Percentiles rank a stretch among this genome's conserved stretches.
These are phyloP conservation scores for Acanthamoeba lenticulata DNA, from an alignment of 208 protist species.

Conservation along the genomic window DNA sequence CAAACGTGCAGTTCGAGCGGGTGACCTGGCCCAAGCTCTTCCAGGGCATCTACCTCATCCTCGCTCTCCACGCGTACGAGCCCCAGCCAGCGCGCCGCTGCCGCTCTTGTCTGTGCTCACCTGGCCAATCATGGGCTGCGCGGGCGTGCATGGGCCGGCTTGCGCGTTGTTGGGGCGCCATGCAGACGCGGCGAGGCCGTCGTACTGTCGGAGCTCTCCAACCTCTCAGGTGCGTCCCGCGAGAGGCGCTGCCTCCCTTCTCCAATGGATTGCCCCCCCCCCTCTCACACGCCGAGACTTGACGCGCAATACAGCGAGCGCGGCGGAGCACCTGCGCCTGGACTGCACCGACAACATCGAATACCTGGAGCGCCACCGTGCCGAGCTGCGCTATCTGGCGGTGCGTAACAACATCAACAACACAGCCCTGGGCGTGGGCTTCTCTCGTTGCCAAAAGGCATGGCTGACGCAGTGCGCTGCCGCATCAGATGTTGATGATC, in stretches of 20 bases:
- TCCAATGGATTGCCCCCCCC: no score
- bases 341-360: conserved; percentile 1
- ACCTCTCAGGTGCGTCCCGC: neutral
- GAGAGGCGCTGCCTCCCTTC: no score
- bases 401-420: no score
- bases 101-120: neutral
- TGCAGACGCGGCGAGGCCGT: neutral
- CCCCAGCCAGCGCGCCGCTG: neutral
- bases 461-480: no score
- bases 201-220: conserved; percentile 14
- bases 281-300: no score
- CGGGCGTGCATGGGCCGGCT: no score
- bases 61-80: conserved; percentile 33
- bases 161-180: neutral
- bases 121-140: no score
- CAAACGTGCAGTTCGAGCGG: conserved; percentile 12
- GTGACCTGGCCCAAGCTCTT: conserved; percentile 55
- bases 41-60: conserved; percentile 44
- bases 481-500: neutral
- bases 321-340: neutral
- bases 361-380: neutral
- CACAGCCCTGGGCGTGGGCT: no score
- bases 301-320: neutral
- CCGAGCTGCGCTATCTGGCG: neutral
- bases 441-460: neutral